Percentiles rank a stretch among this genome's conserved stretches.
These are phyloP conservation scores for Candida gigantensis DNA, from an alignment of 1,139 yeast species.

Conservation along the genomic window DNA sequence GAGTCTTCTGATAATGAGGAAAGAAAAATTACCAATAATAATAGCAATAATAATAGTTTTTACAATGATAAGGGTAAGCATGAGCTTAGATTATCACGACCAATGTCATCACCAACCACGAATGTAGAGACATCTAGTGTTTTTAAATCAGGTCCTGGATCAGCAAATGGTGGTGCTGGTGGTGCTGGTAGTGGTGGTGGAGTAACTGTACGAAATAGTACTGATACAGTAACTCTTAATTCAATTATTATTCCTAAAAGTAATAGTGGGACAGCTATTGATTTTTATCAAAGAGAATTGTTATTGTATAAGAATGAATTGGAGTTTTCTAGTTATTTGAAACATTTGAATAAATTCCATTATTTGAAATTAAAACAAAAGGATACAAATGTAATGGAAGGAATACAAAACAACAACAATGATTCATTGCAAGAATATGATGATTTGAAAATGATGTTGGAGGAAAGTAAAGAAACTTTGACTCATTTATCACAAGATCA, in stretches of 20 bases:
- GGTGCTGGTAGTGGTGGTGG: too few relatives aligned
- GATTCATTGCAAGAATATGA: too few relatives aligned
- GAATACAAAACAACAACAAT: not conserved
- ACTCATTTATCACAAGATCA: constrained; percentile 8
- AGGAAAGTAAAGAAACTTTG: constrained; percentile 11
- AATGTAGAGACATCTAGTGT: constrained; percentile 26
- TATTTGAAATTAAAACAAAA: constrained; percentile 37
- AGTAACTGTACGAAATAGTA: not conserved
- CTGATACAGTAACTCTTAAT: not conserved
- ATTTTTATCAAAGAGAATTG: constrained; percentile 59
- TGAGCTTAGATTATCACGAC: constrained; percentile 20
- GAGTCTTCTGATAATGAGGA: constrained; percentile 8
- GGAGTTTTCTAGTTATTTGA: constrained; percentile 59
- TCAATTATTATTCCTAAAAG: not conserved
- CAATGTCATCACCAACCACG: constrained; percentile 27
- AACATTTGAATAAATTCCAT: constrained; percentile 50
- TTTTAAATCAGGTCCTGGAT: constrained; percentile 21
- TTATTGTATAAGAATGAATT: constrained; percentile 61
- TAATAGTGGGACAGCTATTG: constrained; percentile 28
- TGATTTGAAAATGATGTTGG: constrained; percentile 20
- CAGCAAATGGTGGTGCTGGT: too few relatives aligned
- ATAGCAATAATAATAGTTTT: too few relatives aligned
- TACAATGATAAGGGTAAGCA: constrained; percentile 19
- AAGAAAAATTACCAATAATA: constrained; percentile 11
- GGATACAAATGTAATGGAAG: not conserved